Base-by-base conservation (phyloP, 495 filamentous ascomycete genomes). In the Penicilliopsis zonata region DNA sequence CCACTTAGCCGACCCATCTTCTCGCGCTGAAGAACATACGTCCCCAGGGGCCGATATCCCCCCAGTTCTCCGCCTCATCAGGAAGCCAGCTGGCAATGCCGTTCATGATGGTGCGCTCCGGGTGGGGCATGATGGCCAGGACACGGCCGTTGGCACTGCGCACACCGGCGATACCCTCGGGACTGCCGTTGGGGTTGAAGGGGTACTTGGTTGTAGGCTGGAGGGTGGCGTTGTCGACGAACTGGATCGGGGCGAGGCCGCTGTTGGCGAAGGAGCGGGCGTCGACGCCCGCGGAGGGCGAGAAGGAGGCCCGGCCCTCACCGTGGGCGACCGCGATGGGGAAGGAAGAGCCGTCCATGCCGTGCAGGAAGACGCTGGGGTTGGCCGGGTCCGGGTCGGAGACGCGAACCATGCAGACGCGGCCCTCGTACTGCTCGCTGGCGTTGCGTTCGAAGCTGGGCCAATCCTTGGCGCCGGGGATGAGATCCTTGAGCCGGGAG, bases 81-180 rank as follows among this genome's bases (percentile, higher is more conserved):
- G 84, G 80, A 30, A 81, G 50, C 45, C 76, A 95, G 50, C 82
- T 87, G 19, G 68, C 80, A 41, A 86, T 78, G 40, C 86, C 82
- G 38, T 68, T 76, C 62, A 94, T 56, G 19, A 94, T 71, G n/a
- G 86, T 93, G 4, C 88, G 71, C 61, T 96, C 88, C 6, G 87
- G 86, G 59, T 95, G 88, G 44, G 90, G 90, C 88, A 96, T 96
- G 63, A 95, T 75, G 7, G 85, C 87, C 44, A 96, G 46, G 1
- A 94, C 85, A 38, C 90, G 73, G 2, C 90, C 90, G 50, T 95
- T 79, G 31, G 58, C 63, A 43, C 71, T 88, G 28, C 76, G 69
- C 1, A 96, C 74, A 43, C 78, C 87, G 2, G 90, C 82, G 43
- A 96, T 80, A 49, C 86, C 90, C 24, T 72, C 71, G 8, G 83